A percentile compares a stretch with the other conserved stretches of the same genome.
Conservation (phyloP, 352 stramenopile genomes). For the Phytopythium sindhum region DNA sequence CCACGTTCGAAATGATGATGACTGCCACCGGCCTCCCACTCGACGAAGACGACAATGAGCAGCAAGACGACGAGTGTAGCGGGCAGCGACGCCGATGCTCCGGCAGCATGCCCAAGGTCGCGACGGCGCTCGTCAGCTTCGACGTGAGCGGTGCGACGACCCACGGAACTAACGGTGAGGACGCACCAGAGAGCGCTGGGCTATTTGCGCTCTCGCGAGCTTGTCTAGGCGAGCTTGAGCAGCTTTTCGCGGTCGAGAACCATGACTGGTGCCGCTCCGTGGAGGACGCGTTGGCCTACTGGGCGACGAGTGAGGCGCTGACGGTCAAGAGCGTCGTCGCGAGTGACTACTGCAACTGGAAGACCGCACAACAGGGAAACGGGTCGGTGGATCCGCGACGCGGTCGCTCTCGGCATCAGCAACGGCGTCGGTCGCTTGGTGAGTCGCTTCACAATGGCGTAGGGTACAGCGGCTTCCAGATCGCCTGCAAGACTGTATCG, state of each 20-base stretch:
- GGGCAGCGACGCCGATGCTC: background rate
- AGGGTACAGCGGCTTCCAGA: constrained; percentile 12
- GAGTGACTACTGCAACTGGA: constrained; percentile 27
- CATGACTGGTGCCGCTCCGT: constrained; percentile 4
- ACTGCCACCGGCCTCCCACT: background rate
- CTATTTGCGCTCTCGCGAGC: constrained; percentile 16
- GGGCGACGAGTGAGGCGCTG: background rate
- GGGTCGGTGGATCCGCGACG: background rate
- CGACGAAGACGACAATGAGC: background rate
- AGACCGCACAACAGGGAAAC: background rate
- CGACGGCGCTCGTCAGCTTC: constrained; percentile 19
- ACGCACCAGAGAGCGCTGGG: constrained; percentile 7
- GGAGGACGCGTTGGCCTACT: background rate
- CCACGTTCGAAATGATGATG: constrained; percentile 27
- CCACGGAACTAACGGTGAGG: background rate
- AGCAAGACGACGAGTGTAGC: background rate
- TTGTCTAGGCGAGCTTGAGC: constrained; percentile 10
- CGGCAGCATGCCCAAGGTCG: background rate
- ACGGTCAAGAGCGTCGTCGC: constrained; percentile 17
- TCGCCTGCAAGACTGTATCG: background rate
- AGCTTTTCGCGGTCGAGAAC: constrained; percentile 7
- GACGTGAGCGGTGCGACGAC: constrained; percentile 8
- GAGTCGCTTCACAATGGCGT: constrained; percentile 8
- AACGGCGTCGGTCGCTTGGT: background rate
- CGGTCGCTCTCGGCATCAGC: background rate